Conservation (phyloP, 352 stramenopile genomes). For the Pythium phragmiticola region DNA sequence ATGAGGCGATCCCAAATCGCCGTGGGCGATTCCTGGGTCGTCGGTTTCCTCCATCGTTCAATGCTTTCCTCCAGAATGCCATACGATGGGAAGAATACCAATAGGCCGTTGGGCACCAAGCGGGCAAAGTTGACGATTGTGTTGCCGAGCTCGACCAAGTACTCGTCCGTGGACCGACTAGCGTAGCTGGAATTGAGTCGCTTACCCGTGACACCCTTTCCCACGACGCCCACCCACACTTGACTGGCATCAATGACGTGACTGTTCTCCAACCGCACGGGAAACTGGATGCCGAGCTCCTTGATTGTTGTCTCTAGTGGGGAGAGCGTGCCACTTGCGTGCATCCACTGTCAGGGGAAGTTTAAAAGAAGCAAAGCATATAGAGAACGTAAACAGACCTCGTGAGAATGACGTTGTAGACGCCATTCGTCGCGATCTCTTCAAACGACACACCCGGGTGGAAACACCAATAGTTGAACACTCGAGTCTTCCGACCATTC, state of each 20-base stretch:
- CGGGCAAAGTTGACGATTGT: constrained; percentile 94
- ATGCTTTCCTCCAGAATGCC: constrained; percentile 91
- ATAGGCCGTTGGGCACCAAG: constrained; percentile 95
- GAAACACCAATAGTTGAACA: constrained; percentile 99
- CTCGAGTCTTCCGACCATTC: constrained; percentile 67
- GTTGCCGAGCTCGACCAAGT: constrained; percentile 95
- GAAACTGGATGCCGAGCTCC: constrained; percentile 96
- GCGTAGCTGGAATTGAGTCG: constrained; percentile 95
- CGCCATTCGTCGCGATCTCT: constrained; percentile 92
- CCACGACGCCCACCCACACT: constrained; percentile 90
- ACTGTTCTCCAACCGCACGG: constrained; percentile 95
- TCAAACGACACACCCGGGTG: constrained; percentile 95
- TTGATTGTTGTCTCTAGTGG: constrained; percentile 95
- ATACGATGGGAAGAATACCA: constrained; percentile 99
- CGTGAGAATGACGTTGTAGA: constrained; percentile 87
- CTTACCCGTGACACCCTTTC: constrained; percentile 92
- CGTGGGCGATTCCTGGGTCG: constrained; percentile 35
- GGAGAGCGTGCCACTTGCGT: constrained; percentile 94
- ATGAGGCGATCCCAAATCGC: constrained; percentile 81
- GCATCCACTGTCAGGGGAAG: background rate
- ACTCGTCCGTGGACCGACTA: constrained; percentile 90
- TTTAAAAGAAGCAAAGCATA: background rate
- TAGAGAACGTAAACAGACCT: constrained; percentile 39
- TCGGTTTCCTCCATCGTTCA: constrained; percentile 61
- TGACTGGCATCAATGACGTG: constrained; percentile 95